These are phyloP conservation scores for Dalbergia oliveri DNA, from an alignment of 306 rosid species.

Conservation along the genomic window DNA sequence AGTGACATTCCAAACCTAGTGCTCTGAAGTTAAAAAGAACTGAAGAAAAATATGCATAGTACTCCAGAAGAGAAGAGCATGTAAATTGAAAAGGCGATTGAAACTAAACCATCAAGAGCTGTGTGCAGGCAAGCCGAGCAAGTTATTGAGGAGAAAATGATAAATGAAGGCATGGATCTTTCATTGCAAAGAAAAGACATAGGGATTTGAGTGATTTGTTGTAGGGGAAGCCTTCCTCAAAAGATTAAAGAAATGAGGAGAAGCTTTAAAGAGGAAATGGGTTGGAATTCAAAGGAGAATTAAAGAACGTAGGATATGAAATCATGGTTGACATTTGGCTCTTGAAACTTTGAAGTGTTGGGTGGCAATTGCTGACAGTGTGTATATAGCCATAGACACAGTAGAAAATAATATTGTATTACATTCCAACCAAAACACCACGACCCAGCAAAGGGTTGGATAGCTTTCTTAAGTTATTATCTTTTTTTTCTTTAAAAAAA, in stretches of 20 bases:
- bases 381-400: not conserved
- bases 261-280: not conserved
- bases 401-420: not conserved
- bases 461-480: not conserved
- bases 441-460: constrained; percentile 24
- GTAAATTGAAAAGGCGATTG: too few relatives aligned
- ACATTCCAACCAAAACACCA: too few relatives aligned
- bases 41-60: constrained; percentile 6
- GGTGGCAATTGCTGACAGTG: not conserved
- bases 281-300: not conserved
- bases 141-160: constrained; percentile 12
- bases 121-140: not conserved
- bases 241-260: not conserved
- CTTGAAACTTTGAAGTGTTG: not conserved
- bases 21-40: constrained; percentile 5
- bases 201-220: constrained; percentile 7
- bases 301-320: not conserved
- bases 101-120: too few relatives aligned
- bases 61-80: not conserved
- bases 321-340: not conserved
- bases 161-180: constrained; percentile 13
- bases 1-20: constrained; percentile 18
- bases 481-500: not conserved
- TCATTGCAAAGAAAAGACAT: not conserved
- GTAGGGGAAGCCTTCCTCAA: not conserved